Conservation (phyloP, 257 asterid genomes). For the Plectranthus barbatus region DNA sequence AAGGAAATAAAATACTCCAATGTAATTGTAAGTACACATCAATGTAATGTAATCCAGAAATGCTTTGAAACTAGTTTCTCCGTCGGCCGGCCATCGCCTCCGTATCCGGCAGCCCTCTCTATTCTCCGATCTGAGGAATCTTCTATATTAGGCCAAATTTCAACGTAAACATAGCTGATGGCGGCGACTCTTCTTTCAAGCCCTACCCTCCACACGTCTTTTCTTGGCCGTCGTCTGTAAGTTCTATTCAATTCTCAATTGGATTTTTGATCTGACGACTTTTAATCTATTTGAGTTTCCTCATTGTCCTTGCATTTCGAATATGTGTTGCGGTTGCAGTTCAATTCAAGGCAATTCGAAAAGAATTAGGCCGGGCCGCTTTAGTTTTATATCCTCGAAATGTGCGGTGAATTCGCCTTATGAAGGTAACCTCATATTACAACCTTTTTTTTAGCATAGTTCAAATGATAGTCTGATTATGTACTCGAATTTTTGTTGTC, state of each 20-base stretch:
- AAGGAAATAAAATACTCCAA: no score
- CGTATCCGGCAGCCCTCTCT: no score
- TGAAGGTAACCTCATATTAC: slow-evolving; percentile 37
- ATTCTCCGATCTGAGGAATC: no score
- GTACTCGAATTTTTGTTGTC: not conserved
- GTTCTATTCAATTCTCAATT: no score
- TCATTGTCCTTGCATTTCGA: not conserved
- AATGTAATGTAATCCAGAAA: no score
- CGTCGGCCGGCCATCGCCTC: no score
- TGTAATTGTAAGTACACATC: no score
- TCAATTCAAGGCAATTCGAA: slow-evolving; percentile 28
- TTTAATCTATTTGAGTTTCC: not conserved
- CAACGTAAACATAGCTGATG: slow-evolving; percentile 22
- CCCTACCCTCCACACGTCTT: slow-evolving; percentile 45
- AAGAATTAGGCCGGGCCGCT: slow-evolving; percentile 12
- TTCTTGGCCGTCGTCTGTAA: slow-evolving; percentile 30
- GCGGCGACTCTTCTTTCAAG: slow-evolving; percentile 51
- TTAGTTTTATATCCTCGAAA: slow-evolving; percentile 28
- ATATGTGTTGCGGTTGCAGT: slow-evolving; percentile 19
- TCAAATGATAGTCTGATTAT: not conserved
- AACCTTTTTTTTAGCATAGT: not conserved
- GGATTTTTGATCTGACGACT: no score
- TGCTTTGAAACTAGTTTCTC: no score
- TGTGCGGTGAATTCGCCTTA: slow-evolving; percentile 56
- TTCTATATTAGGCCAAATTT: no score